Evolutionary conservation across 1,284 basidiomycete species (phyloP), one percentile per base, ranked within the genome.

Genomic region (Malassezia caprae): DNA sequence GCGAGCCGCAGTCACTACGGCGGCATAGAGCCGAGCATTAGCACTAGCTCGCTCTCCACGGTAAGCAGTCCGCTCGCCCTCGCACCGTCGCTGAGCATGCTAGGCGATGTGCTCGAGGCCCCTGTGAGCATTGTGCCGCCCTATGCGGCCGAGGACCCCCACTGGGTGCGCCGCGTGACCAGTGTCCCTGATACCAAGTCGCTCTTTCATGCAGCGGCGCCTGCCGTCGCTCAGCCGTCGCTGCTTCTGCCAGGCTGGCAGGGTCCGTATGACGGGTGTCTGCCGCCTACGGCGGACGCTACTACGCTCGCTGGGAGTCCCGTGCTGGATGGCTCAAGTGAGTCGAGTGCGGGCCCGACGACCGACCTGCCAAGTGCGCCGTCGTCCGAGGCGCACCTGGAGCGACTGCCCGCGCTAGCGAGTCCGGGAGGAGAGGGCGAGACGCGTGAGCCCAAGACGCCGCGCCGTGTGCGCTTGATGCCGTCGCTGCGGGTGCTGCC

Each of bases 151-250:
- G 23, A 28, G 12, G 46, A 48, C 15, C 31, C 42, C n/a, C 44
- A 37, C 13, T 57, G 49, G 49, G 24, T 98, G 35, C 84, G 93
- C 47, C 84, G 93, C 35, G 93, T 96, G 41, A 90, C 91, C 1
- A 94, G 90, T 21, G 91, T 91, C 1, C 93, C 93, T 1, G 96
- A 96, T 74, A 85, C 90, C 44, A 98, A 96, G 76, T 86, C 85
- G 39, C 79, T 96, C 19, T 90, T 93, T 74, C 78, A 50, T 13
- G 13, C 48, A 30, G 27, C 40, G 27, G 11, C 53, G 23, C 35
- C 41, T 27, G 17, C 32, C 49, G 19, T 27, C 28, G 30, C 37
- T 5, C 37, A 19, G 19, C 17, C 30, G 31, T 23, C 44, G 21
- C 26, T 28, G 23, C 23, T 28, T 2, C 27, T 43, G 4, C 19